Conservation (phyloP, 768 basidiomycete genomes). For the Floccularia luteovirens region DNA sequence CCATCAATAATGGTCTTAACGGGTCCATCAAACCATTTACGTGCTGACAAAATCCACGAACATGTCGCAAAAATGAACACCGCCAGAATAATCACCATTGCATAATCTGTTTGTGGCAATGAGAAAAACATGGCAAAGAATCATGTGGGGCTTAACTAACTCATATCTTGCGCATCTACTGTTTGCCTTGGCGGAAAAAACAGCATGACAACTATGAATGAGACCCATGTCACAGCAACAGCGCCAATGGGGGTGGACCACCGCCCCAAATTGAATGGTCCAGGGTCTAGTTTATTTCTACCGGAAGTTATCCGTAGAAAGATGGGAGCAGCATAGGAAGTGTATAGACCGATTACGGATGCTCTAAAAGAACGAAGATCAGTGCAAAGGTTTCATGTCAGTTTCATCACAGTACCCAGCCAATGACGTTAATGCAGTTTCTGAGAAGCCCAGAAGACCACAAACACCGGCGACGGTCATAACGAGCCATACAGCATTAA, state of each 20-base stretch:
- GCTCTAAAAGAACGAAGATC: conserved; percentile 29
- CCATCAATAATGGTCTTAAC: conserved; percentile 38
- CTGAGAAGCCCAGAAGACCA: conserved; percentile 60
- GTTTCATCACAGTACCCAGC: conserved; percentile 41
- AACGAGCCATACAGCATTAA: conserved; percentile 73
- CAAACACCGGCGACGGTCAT: conserved; percentile 48
- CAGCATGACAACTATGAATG: conserved; percentile 51
- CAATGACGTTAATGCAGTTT: conserved; percentile 53
- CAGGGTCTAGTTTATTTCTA: conserved; percentile 45
- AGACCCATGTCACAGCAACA: conserved; percentile 60
- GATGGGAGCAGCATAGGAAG: conserved; percentile 60
- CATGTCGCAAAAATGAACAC: conserved; percentile 59
- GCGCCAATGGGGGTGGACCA: conserved; percentile 55
- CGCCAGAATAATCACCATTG: conserved; percentile 55
- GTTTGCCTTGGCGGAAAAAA: conserved; percentile 43
- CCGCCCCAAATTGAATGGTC: conserved; percentile 52
- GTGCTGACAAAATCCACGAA: conserved; percentile 63
- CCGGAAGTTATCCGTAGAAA: conserved; percentile 68
- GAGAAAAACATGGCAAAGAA: conserved; percentile 5
- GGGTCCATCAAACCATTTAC: conserved; percentile 66
- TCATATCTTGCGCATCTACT: conserved; percentile 41
- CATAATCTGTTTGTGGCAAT: conserved; percentile 42
- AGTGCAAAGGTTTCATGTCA: background rate
- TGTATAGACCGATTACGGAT: conserved; percentile 65
- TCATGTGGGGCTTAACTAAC: conserved; percentile 26